Conservation (phyloP, 2,329 filamentous ascomycete genomes). For the Amylocarpus encephaloides region DNA sequence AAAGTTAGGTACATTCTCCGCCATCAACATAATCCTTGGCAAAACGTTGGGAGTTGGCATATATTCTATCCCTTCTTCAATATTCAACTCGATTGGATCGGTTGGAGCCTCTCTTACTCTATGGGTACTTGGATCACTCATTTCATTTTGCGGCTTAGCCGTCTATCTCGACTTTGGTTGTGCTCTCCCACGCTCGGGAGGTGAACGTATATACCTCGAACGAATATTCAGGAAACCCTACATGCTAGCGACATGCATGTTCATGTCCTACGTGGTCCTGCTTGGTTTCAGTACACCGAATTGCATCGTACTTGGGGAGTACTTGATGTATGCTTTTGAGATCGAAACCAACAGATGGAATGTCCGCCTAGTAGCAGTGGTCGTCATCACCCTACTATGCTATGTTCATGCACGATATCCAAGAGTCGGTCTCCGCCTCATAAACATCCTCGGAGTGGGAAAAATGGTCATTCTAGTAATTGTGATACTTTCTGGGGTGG, state of each 20-base stretch:
- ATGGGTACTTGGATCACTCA: constrained; percentile 56
- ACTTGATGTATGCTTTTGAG: constrained; percentile 59
- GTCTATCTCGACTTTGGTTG: constrained; percentile 63
- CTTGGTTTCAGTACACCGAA: constrained; percentile 62
- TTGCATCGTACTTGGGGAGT: constrained; percentile 64
- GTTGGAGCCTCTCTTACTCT: constrained; percentile 57
- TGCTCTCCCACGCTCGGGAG: constrained; percentile 56
- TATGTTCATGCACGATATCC: constrained; percentile 54
- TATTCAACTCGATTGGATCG: constrained; percentile 51
- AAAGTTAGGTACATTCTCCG: constrained; percentile 36
- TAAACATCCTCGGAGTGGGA: constrained; percentile 42
- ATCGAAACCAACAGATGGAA: constrained; percentile 60
- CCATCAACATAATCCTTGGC: constrained; percentile 56
- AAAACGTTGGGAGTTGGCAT: constrained; percentile 62
- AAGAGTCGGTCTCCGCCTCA: constrained; percentile 41
- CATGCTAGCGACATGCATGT: constrained; percentile 55
- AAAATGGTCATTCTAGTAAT: constrained; percentile 45
- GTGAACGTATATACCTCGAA: constrained; percentile 63
- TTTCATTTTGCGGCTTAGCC: constrained; percentile 55
- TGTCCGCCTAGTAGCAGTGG: constrained; percentile 59
- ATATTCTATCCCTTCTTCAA: constrained; percentile 55
- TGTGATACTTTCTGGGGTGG: constrained; percentile 39
- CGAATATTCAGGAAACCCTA: constrained; percentile 54
- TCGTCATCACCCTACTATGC: constrained; percentile 58
- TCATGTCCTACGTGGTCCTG: constrained; percentile 55